phyloP scores from a whole-genome alignment of 805 yeast species.

The Zygotorulaspora florentina region DNA sequence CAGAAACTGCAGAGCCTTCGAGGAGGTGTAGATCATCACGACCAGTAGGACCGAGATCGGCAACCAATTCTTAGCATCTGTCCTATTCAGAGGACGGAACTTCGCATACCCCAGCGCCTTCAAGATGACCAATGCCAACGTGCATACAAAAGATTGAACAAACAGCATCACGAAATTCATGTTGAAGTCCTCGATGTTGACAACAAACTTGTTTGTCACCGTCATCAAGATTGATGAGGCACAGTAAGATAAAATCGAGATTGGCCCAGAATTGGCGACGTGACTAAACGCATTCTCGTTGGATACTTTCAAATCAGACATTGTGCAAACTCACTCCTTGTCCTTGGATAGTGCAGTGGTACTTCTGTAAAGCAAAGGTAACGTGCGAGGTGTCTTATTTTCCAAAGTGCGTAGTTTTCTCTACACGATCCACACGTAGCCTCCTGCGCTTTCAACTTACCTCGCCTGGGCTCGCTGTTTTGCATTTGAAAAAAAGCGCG shows the following conservation, averaged over 20 bases:
- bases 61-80: constrained; percentile 92
- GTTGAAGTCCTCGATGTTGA: constrained; percentile 63
- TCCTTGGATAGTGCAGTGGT: not conserved
- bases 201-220: constrained; percentile 92
- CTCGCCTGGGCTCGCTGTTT: no score
- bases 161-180: constrained; percentile 88
- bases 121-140: constrained; percentile 64
- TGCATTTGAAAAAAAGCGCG: no score
- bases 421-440: no score
- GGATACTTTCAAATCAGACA: constrained; percentile 32
- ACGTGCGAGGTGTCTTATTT: no score
- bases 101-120: constrained; percentile 73
- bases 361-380: not conserved
- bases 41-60: constrained; percentile 90
- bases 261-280: constrained; percentile 46
- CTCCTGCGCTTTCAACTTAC: no score
- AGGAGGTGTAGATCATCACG: constrained; percentile 91
- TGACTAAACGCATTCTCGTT: constrained; percentile 22
- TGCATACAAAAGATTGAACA: constrained; percentile 83
- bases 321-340: constrained; percentile 3
- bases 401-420: no score
- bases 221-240: constrained; percentile 95
- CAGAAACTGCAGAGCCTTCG: constrained; percentile 88
- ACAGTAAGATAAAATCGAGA: constrained; percentile 82
- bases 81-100: constrained; percentile 77